Evolutionary conservation across 23 red algal genomes (phyloP).

Genomic region (Gracilaria gracilis): DNA sequence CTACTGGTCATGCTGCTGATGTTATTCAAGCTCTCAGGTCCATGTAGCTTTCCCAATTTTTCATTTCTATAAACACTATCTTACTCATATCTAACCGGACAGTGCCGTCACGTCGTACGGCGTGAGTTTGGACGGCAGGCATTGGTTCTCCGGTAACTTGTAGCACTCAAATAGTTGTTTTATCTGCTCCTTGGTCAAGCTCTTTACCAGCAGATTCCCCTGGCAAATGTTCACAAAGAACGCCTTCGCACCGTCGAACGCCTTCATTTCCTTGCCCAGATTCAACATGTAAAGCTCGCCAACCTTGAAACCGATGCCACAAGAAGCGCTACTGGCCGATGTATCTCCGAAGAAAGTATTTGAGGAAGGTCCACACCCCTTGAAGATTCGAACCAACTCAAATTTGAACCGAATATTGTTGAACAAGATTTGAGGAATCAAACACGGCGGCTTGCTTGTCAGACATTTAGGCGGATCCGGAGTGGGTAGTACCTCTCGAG

Average conservation of each 20-base stretch:
- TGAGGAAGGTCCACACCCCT: slow-evolving; percentile 34
- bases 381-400: slow-evolving; percentile 30
- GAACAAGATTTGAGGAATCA: not conserved
- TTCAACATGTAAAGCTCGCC: slow-evolving; percentile 31
- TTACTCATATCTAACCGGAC: not conserved
- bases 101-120: not conserved
- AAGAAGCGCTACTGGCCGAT: slow-evolving; percentile 4
- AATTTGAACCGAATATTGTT: slow-evolving; percentile 30
- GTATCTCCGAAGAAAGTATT: slow-evolving; percentile 22
- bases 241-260: not conserved
- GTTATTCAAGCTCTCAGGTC: slow-evolving; percentile 48
- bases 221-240: slow-evolving; percentile 58
- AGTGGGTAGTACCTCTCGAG: slow-evolving; percentile 12
- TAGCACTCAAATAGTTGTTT: not conserved
- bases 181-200: not conserved
- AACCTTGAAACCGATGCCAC: slow-evolving; percentile 19
- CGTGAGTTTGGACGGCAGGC: not conserved
- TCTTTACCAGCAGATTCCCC: not conserved
- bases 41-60: slow-evolving; percentile 1
- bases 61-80: not conserved
- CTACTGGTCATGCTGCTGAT: slow-evolving; percentile 55
- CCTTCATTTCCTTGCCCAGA: not conserved
- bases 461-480: slow-evolving; percentile 33
- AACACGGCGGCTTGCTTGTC: slow-evolving; percentile 15
- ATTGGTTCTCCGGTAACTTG: slow-evolving; percentile 6